Evolutionary conservation across 2,329 filamentous ascomycete species (phyloP), one percentile per base, ranked within the genome.

Genomic region (Fusarium bulbicola): DNA sequence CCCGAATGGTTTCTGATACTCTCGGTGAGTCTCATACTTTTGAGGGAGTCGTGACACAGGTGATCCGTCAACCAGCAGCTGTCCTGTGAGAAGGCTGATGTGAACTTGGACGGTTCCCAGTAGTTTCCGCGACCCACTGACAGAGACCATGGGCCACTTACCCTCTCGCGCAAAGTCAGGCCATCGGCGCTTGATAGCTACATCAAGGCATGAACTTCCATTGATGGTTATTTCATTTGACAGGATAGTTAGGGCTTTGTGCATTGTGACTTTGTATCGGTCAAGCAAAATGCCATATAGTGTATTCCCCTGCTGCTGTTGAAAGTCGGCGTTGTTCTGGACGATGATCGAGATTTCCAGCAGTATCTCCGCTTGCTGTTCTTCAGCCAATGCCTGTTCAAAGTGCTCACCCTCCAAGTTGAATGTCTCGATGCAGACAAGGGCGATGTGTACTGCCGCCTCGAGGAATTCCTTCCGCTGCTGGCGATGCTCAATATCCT

Each of bases 141-240:
- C 50, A 6, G 61, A 43, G 2, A 37, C 32, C 0, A 73, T 1
- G 6, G 9, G 13, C 76, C 73, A 77, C 1, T n/a, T 8, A 2
- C 13, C 3, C 1, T 37, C 34, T 2, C 43, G 34, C 4, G 26
- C n/a, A 47, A 76, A 78, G 4, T 37, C 61, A 13, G 69, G 32
- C 69, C 75, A 78, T 14, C n/a, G 57, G n/a, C 66, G 15, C n/a
- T 69, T 42, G 3, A 76, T 67, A 3, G 76, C 75, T 3, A 63
- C 13, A n/a, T 72, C 53, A 3, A 78, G 60, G 12, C 67, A 73
- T 0, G n/a, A 7, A 6, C 57, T 74, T 4, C 12, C 14, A 1
- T 30, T 34, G 1, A 2, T 1, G 3, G 20, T 21, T 1, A 68
- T 15, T 4, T 64, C 26, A 0, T 30, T 11, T 5, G 36, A 5